These are phyloP conservation scores for Macrophomina tecta DNA, from an alignment of 2,329 filamentous ascomycete genomes.

Conservation along the genomic window DNA sequence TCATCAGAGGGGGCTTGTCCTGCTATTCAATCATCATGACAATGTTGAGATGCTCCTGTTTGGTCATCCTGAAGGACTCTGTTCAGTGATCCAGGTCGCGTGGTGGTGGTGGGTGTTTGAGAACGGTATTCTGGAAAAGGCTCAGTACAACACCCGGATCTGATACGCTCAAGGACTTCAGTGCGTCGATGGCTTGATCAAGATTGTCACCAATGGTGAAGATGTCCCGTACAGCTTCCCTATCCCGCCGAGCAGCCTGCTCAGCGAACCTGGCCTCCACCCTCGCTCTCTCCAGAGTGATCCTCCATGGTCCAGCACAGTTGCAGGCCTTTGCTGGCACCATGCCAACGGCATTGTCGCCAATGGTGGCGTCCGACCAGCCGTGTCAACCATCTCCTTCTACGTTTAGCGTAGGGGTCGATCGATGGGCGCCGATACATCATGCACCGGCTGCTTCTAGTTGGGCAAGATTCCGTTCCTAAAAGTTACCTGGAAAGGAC, in stretches of 20 bases:
- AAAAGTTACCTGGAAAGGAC: constrained; percentile 53
- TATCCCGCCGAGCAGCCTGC: constrained; percentile 40
- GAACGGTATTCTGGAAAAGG: constrained; percentile 19
- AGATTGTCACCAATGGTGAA: constrained; percentile 38
- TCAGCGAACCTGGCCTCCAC: constrained; percentile 50
- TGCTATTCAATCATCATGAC: constrained; percentile 39
- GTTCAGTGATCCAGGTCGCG: neutral
- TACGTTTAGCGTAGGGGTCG: constrained; percentile 57
- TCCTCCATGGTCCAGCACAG: constrained; percentile 44
- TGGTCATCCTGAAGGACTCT: constrained; percentile 34
- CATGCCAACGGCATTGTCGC: constrained; percentile 58
- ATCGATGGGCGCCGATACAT: constrained; percentile 64
- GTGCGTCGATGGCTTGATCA: constrained; percentile 18
- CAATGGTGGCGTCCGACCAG: constrained; percentile 62
- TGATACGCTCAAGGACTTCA: constrained; percentile 35
- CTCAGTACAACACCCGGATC: constrained; percentile 34
- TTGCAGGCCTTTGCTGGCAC: constrained; percentile 60
- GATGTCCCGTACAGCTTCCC: constrained; percentile 58
- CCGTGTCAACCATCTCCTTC: constrained; percentile 70
- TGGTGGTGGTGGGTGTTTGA: constrained; percentile 12
- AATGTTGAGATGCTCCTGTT: constrained; percentile 47
- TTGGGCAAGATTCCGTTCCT: constrained; percentile 37
- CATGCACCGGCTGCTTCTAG: constrained; percentile 34
- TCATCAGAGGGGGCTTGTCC: constrained; percentile 42
- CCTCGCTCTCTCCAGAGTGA: constrained; percentile 33